A percentile compares a stretch with the other conserved stretches of the same genome.
Conservation (phyloP, 129 eudicot genomes). For the Erigeron canadensis region DNA sequence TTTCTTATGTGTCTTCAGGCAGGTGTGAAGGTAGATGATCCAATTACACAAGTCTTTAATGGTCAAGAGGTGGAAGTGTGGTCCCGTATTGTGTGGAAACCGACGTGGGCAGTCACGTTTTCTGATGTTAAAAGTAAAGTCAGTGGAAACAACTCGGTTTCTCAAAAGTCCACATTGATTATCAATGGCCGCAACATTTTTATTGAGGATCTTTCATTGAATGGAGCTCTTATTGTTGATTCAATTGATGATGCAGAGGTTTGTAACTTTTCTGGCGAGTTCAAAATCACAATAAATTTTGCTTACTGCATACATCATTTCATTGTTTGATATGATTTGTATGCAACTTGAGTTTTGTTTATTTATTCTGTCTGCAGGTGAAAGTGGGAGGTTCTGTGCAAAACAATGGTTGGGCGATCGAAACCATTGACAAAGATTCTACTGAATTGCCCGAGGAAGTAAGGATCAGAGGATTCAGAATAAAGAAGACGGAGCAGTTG, state of each 20-base stretch:
- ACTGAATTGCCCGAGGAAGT: constrained; percentile 68
- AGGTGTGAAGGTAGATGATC: constrained; percentile 77
- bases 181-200: constrained; percentile 57
- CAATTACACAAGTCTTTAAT: constrained; percentile 53
- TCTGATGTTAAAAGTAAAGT: constrained; percentile 70
- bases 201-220: constrained; percentile 69
- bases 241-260: constrained; percentile 82
- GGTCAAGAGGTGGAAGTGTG: constrained; percentile 96
- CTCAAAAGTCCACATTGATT: constrained; percentile 72
- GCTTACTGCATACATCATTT: background rate
- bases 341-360: background rate
- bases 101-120: constrained; percentile 85
- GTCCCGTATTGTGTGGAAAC: constrained; percentile 82
- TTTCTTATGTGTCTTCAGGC: constrained; percentile 43
- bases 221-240: constrained; percentile 74
- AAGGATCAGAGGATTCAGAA: constrained; percentile 80
- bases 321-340: background rate
- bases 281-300: background rate
- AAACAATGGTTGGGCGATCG: constrained; percentile 78
- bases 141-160: constrained; percentile 53
- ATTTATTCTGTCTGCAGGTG: constrained; percentile 44
- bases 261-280: constrained; percentile 4
- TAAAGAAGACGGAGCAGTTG: constrained; percentile 80
- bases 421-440: constrained; percentile 64
- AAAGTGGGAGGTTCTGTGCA: constrained; percentile 66